Percentiles rank a stretch among this genome's conserved stretches.
Evolutionary conservation across 148 eudicot genomes (phyloP).

Genomic region (Amaranthus hypochondriacus): DNA sequence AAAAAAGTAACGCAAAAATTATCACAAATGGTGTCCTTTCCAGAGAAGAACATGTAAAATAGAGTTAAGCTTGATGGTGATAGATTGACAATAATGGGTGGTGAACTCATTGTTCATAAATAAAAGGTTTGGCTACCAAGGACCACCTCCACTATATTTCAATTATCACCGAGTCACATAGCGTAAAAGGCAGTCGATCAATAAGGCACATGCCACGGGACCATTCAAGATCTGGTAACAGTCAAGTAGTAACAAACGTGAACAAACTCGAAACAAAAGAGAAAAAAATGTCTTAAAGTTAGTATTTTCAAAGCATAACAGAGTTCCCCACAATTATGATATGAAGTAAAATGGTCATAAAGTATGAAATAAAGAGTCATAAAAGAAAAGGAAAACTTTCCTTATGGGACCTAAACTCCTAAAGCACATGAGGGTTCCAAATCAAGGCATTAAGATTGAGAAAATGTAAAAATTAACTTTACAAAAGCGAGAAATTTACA

Average conservation of each 20-base stretch:
- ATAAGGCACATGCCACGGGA: constrained; percentile 9
- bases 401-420: neutral
- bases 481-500: neutral
- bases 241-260: neutral
- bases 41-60: neutral
- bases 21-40: neutral
- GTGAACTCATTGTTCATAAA: neutral
- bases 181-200: constrained; percentile 1
- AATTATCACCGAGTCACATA: constrained; percentile 13
- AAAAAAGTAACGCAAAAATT: neutral
- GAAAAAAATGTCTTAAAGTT: neutral
- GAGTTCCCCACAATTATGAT: neutral
- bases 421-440: neutral
- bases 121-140: neutral
- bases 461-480: neutral
- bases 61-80: constrained; percentile 11
- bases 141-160: constrained; percentile 21
- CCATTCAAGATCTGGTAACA: neutral
- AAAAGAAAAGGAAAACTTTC: neutral
- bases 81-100: constrained; percentile 8
- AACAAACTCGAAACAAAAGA: constrained; percentile 5
- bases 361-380: neutral
- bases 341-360: constrained; percentile 6
- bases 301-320: neutral
- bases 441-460: neutral